These are phyloP conservation scores for Heterobasidion annosum DNA, from an alignment of 1,284 basidiomycete genomes.

Conservation along the genomic window DNA sequence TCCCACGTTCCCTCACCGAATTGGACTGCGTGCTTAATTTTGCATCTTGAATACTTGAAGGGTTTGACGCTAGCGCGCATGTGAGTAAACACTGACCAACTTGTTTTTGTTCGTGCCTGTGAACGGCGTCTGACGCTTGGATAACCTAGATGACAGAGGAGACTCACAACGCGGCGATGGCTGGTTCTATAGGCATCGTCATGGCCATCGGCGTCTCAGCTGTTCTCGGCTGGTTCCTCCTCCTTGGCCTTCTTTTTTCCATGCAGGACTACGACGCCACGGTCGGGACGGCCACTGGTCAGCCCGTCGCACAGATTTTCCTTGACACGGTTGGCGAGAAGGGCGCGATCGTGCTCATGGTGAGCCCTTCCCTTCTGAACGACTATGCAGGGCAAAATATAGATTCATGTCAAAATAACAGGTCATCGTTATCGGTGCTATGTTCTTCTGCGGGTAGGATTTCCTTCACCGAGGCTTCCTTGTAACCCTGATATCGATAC, in stretches of 20 bases:
- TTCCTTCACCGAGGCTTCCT: neutral
- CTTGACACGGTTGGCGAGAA: conserved; percentile 64
- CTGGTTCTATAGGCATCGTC: conserved; percentile 56
- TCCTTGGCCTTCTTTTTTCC: conserved; percentile 64
- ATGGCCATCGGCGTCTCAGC: conserved; percentile 74
- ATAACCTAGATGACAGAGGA: conserved; percentile 63
- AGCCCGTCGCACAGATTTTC: conserved; percentile 72
- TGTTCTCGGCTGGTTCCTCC: conserved; percentile 62
- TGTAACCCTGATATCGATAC: conserved; percentile 35
- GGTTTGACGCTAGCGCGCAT: conserved; percentile 66
- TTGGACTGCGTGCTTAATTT: neutral
- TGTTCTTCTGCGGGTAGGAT: conserved; percentile 62
- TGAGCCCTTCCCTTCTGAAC: conserved; percentile 13
- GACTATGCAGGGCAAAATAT: neutral
- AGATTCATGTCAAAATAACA: conserved; percentile 11
- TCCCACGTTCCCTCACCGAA: neutral
- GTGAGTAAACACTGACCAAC: conserved; percentile 25
- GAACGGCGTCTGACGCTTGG: neutral
- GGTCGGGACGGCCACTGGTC: conserved; percentile 41
- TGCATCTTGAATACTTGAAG: conserved; percentile 19
- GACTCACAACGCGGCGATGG: conserved; percentile 64
- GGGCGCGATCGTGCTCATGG: conserved; percentile 66
- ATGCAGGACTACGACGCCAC: conserved; percentile 62
- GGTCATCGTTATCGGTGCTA: conserved; percentile 61
- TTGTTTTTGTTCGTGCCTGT: neutral